Evolutionary conservation across 345 rosid genomes (phyloP).

Genomic region (Bretschneidera sinensis): DNA sequence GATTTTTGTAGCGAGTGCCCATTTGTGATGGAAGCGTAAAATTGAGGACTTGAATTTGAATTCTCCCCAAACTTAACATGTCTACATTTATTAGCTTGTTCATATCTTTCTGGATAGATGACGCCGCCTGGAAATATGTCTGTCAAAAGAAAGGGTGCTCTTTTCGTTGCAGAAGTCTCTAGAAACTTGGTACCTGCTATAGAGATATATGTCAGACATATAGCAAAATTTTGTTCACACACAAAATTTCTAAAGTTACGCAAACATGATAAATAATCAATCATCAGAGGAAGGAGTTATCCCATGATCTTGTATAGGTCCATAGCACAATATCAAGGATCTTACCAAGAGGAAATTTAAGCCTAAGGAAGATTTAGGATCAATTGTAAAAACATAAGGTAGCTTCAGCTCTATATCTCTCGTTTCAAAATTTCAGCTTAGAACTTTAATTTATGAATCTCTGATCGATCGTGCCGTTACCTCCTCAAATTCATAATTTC

Average conservation of each 20-base stretch:
- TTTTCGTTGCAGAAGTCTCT: slow-evolving; percentile 21
- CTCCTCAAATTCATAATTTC: no score
- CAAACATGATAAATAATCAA: not conserved
- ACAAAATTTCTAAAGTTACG: no score
- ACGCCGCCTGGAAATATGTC: slow-evolving; percentile 38
- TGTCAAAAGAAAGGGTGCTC: slow-evolving; percentile 54
- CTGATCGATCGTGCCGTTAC: no score
- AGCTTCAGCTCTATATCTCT: not conserved
- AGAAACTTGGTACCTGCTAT: slow-evolving; percentile 35
- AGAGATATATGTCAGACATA: no score
- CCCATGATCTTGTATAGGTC: not conserved
- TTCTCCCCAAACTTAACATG: slow-evolving; percentile 47
- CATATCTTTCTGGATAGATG: slow-evolving; percentile 36
- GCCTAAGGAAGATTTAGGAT: no score
- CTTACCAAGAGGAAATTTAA: not conserved
- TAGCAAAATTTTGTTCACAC: no score
- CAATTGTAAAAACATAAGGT: not conserved
- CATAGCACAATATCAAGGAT: not conserved
- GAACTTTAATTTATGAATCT: no score
- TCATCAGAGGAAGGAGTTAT: not conserved
- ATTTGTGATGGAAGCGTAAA: slow-evolving; percentile 29
- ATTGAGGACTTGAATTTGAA: slow-evolving; percentile 25
- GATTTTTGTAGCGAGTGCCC: slow-evolving; percentile 28
- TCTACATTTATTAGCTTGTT: slow-evolving; percentile 36
- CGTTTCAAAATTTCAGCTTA: no score